These are phyloP conservation scores for Viola odorata DNA, from an alignment of 345 rosid genomes.

Conservation along the genomic window DNA sequence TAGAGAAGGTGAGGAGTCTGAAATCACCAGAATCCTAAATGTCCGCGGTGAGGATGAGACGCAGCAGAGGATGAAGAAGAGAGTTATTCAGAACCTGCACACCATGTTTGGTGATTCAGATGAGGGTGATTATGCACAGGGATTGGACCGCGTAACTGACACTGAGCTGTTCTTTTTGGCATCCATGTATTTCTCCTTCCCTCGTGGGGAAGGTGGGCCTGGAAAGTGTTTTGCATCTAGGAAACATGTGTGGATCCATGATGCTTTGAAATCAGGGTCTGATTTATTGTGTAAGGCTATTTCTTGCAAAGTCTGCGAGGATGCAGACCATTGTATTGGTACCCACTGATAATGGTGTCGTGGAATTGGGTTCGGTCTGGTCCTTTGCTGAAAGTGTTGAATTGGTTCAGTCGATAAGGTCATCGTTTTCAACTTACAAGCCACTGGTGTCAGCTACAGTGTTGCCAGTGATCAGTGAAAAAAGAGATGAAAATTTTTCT, in stretches of 20 bases:
- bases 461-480: conserved; percentile 30
- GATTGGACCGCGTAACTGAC: conserved; percentile 83
- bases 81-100: conserved; percentile 80
- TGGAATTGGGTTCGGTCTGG: conserved; percentile 91
- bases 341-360: conserved; percentile 83
- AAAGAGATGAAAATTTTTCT: conserved; percentile 38
- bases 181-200: conserved; percentile 97
- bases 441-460: conserved; percentile 17
- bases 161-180: conserved; percentile 91
- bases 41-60: conserved; percentile 46
- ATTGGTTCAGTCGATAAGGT: conserved; percentile 47
- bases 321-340: conserved; percentile 77
- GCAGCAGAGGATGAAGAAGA: conserved; percentile 81
- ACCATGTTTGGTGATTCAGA: conserved; percentile 78
- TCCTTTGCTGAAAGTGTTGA: conserved; percentile 61
- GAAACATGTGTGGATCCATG: conserved; percentile 68
- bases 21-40: conserved; percentile 28
- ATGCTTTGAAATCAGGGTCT: conserved; percentile 37
- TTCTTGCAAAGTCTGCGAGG: conserved; percentile 72
- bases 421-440: conserved; percentile 47
- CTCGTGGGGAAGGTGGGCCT: conserved; percentile 81
- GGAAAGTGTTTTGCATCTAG: conserved; percentile 79
- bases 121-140: conserved; percentile 75
- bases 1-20: conserved; percentile 65
- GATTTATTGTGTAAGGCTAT: conserved; percentile 85